phyloP scores from a whole-genome alignment of 192 early-diverging fungal genomes.

The Chytriomyces sp. region DNA sequence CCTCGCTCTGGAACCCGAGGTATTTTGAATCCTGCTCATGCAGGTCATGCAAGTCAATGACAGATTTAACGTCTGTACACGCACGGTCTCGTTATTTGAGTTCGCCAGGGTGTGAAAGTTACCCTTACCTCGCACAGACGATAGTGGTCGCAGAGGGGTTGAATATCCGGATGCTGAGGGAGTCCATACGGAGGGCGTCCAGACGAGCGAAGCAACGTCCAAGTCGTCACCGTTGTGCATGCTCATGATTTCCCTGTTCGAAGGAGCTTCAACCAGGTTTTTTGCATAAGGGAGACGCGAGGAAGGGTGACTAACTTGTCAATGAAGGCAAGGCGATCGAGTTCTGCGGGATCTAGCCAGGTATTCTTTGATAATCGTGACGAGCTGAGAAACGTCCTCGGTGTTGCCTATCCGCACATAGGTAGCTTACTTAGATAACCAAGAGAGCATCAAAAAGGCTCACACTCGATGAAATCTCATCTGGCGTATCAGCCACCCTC shows the following conservation, averaged over 20 bases:
- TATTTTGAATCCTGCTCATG: neutral
- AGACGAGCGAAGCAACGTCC: neutral
- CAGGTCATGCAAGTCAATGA: neutral
- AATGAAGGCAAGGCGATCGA: conserved; percentile 4
- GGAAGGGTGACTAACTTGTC: neutral
- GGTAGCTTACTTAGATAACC: neutral
- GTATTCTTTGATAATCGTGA: neutral
- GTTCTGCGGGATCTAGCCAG: conserved; percentile 1
- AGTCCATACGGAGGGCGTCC: conserved; percentile 14
- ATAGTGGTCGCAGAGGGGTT: neutral
- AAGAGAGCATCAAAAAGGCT: neutral
- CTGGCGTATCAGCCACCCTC: neutral
- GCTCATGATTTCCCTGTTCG: neutral
- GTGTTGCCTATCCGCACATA: no score
- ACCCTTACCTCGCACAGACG: neutral
- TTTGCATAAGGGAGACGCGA: neutral
- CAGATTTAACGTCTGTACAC: neutral
- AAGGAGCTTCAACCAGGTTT: neutral
- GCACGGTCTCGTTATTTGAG: neutral
- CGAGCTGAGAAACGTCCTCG: neutral
- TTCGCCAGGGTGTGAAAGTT: neutral
- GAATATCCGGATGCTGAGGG: conserved; percentile 4
- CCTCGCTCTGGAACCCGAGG: neutral
- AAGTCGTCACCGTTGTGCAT: neutral
- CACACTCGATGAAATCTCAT: neutral